Evolutionary conservation across 1,284 basidiomycete species (phyloP).

Genomic region (Fomitopsis pinicola): DNA sequence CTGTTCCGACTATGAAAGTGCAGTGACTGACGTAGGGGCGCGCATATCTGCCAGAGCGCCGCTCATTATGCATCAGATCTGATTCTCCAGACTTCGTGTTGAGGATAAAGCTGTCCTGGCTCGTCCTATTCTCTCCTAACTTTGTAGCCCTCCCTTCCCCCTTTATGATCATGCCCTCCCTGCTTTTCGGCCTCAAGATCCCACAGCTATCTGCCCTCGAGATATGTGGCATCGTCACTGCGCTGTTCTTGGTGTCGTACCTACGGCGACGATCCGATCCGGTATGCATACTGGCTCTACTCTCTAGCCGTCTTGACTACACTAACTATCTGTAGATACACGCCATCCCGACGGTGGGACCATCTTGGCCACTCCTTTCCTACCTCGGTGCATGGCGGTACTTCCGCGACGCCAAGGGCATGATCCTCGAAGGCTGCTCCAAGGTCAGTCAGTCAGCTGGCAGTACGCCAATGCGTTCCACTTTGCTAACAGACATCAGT

Average conservation of each 20-base stretch:
- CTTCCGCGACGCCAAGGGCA: constrained; percentile 15
- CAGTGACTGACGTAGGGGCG: too few relatives aligned
- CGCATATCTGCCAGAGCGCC: too few relatives aligned
- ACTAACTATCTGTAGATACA: constrained; percentile 8
- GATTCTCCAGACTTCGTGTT: too few relatives aligned
- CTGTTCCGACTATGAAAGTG: too few relatives aligned
- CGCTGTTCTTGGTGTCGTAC: background rate
- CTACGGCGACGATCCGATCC: background rate
- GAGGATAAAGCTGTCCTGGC: background rate
- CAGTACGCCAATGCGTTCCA: background rate
- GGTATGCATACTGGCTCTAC: background rate
- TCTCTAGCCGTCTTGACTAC: background rate
- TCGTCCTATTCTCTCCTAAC: too few relatives aligned
- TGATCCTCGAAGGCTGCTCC: constrained; percentile 22
- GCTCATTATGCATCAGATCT: too few relatives aligned
- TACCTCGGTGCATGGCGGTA: constrained; percentile 23
- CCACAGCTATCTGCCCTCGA: background rate
- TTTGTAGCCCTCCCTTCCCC: background rate
- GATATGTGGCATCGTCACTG: background rate
- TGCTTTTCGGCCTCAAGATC: background rate
- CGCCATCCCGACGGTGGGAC: constrained; percentile 27
- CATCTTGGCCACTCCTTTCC: constrained; percentile 22
- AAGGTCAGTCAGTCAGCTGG: background rate
- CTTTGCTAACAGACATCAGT: background rate
- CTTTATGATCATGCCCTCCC: background rate